Conservation (phyloP, 1,284 basidiomycete species). For the Crucibulum cyathiforme region DNA sequence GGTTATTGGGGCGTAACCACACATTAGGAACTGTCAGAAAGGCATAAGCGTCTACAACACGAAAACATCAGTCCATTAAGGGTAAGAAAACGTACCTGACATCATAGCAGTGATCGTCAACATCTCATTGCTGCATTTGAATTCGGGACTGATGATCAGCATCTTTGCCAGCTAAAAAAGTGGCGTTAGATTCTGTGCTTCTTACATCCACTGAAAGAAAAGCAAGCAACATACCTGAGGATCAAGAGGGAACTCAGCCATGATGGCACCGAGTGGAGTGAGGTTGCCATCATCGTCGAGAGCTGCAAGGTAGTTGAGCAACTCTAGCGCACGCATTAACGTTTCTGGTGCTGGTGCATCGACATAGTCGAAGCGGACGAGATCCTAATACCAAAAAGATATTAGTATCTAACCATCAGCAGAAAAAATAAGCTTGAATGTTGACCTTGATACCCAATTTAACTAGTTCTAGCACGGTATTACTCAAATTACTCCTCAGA, state of each 20-base stretch:
- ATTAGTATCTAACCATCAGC: not conserved
- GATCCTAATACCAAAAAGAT: conserved; percentile 57
- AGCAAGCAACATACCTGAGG: conserved; percentile 70
- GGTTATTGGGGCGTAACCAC: conserved; percentile 90
- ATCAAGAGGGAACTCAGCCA: conserved; percentile 99
- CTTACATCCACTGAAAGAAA: not conserved
- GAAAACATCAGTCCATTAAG: not conserved
- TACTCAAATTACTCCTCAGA: conserved; percentile 89
- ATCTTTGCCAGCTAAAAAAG: conserved; percentile 81
- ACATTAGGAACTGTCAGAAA: conserved; percentile 81
- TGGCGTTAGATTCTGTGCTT: conserved; percentile 1
- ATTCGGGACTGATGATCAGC: conserved; percentile 93
- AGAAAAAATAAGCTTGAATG: conserved; percentile 3
- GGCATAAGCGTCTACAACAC: not conserved
- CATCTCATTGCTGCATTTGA: conserved; percentile 96
- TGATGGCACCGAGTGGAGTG: conserved; percentile 86
- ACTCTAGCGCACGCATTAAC: conserved; percentile 95
- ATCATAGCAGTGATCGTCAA: conserved; percentile 96
- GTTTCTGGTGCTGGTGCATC: conserved; percentile 98
- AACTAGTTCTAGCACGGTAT: conserved; percentile 93
- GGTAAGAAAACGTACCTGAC: conserved; percentile 67
- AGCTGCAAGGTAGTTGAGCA: conserved; percentile 92
- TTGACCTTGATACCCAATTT: conserved; percentile 87
- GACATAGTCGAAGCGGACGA: conserved; percentile 94
- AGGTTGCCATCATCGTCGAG: conserved; percentile 95